Percentiles rank a stretch among this genome's conserved stretches.
phyloP scores from a whole-genome alignment of 768 basidiomycete genomes.

The Podaxis sp. region DNA sequence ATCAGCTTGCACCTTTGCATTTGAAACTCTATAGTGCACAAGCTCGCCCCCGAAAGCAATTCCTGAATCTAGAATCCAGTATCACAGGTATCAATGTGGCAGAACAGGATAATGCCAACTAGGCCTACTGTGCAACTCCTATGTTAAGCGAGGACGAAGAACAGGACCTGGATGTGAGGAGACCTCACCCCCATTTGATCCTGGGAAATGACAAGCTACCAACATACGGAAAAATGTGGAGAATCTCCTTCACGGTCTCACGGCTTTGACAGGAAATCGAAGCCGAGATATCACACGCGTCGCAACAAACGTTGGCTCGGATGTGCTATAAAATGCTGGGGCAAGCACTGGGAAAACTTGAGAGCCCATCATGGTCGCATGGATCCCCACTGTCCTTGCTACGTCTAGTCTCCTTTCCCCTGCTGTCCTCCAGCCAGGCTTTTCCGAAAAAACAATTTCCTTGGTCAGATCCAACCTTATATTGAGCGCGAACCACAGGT shows the following conservation, averaged over 20 bases:
- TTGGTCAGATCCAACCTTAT: constrained; percentile 22
- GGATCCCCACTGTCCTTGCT: not conserved
- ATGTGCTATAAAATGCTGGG: not conserved
- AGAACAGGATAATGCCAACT: not conserved
- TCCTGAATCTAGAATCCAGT: not conserved
- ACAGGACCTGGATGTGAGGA: not conserved
- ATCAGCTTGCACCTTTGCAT: too few relatives aligned
- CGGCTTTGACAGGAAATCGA: constrained; percentile 2
- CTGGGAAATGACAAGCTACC: not conserved
- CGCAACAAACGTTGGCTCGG: not conserved
- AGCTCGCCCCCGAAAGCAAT: not conserved
- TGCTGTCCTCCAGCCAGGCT: constrained; percentile 21
- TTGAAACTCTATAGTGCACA: not conserved
- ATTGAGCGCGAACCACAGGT: constrained; percentile 30
- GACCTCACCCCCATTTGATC: not conserved
- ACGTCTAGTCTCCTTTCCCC: constrained; percentile 4
- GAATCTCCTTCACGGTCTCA: not conserved
- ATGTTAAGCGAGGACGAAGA: not conserved
- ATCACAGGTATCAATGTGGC: not conserved
- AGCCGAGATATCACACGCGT: constrained; percentile 1
- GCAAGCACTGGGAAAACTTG: constrained; percentile 1
- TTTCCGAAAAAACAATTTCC: constrained; percentile 24
- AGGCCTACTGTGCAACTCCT: not conserved
- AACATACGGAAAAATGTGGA: not conserved
- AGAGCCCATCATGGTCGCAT: not conserved